Evolutionary conservation across 345 rosid genomes (phyloP).

Genomic region (Pistacia atlantica): DNA sequence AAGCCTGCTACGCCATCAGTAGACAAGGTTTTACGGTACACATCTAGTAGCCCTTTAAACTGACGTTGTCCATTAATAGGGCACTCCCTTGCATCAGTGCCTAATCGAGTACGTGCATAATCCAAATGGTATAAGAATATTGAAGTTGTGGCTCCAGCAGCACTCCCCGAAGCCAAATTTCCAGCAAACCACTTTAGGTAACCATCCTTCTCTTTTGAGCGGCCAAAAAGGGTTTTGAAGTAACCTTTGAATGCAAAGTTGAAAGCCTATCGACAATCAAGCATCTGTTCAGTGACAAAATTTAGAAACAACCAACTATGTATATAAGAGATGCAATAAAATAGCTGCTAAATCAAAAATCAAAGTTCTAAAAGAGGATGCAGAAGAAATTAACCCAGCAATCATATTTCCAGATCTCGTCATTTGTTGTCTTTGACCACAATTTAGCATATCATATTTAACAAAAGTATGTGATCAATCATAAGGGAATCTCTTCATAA

Average conservation of each 20-base stretch:
- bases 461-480: neutral
- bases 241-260: conserved; percentile 97
- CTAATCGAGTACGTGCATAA: conserved; percentile 85
- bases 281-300: conserved; percentile 55
- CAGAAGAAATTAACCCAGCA: neutral
- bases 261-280: conserved; percentile 83
- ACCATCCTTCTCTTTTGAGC: conserved; percentile 88
- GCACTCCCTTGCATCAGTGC: conserved; percentile 73
- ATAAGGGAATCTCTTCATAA: neutral
- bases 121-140: conserved; percentile 86
- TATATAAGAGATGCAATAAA: conserved; percentile 3
- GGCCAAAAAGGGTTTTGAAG: conserved; percentile 73
- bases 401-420: conserved; percentile 6
- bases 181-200: conserved; percentile 83
- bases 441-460: neutral
- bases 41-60: conserved; percentile 81
- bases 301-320: conserved; percentile 25
- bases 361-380: neutral
- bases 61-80: conserved; percentile 61
- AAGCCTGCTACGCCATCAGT: conserved; percentile 76
- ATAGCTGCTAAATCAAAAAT: neutral
- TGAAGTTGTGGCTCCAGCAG: conserved; percentile 93
- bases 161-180: conserved; percentile 93
- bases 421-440: conserved; percentile 1
- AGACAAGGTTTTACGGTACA: conserved; percentile 69